Evolutionary conservation across 23 red algal genomes (phyloP), one percentile per base, ranked within the genome.

Genomic region (Rhodosorus marinus): DNA sequence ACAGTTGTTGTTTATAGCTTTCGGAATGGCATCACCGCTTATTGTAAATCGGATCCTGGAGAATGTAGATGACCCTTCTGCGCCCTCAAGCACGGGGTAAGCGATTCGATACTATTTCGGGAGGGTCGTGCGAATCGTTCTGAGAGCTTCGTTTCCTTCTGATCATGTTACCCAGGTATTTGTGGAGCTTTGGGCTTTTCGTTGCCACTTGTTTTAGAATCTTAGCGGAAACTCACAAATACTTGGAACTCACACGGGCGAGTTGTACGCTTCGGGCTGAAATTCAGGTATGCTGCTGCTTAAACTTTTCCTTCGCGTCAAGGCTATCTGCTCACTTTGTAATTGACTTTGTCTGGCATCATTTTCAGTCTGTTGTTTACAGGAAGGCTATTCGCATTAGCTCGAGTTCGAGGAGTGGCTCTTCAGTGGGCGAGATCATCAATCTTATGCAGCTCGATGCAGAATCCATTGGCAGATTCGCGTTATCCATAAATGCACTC

Each of bases 391-490:
- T 98, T 20, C 27, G 35, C 26, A 57, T 98, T 32, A 81, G 75
- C 41, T 52, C 90, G 5, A 56, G 62, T 11, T 69, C 90, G 8
- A 52, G 90, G 21, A 71, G 75, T 25, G 49, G 55, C 2, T 66
- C 80, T 14, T 76, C 90, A 5, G 65, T 76, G 3, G 90, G 90
- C 30, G 79, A 98, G 59, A 71, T 98, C 27, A 80, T 98, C 46
- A 98, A 98, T 66, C 73, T 75, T 42, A 98, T 98, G 74, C 79
- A 84, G 59, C 79, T 98, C 30, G 90, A 98, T 47, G 69, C 90
- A 22, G 75, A 98, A 59, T 58, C 74, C 35, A 76, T 98, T 32
- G 60, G 64, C 17, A 67, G 75, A 33, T 98, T 92, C 59, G 59
- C 63, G 49, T 80, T 81, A 60, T 85, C 69, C 47, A 31, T 63